phyloP scores from a whole-genome alignment of 345 rosid genomes.

The Populus nigra region DNA sequence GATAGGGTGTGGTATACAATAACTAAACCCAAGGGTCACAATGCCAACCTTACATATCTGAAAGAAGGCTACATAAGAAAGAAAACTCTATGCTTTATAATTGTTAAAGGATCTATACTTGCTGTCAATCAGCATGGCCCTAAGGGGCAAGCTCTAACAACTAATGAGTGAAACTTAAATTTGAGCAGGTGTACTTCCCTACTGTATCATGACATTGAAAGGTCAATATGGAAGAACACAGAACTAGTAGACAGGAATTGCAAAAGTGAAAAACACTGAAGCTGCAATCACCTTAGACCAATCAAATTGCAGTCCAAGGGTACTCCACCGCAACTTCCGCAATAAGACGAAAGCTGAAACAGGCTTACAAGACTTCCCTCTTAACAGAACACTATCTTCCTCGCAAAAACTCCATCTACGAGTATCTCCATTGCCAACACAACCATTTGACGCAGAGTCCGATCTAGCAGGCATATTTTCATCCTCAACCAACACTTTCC shows the following conservation, averaged over 20 bases:
- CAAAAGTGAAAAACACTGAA: not conserved
- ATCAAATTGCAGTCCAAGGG: conserved; percentile 87
- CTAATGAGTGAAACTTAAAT: not conserved
- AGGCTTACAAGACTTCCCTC: conserved; percentile 41
- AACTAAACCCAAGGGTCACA: not conserved
- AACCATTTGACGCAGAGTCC: conserved; percentile 30
- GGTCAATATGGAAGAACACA: not conserved
- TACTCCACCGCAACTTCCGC: conserved; percentile 90
- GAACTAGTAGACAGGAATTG: not conserved
- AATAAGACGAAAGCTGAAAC: conserved; percentile 49
- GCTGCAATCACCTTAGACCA: conserved; percentile 73
- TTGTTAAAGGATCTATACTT: not conserved
- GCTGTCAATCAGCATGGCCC: not conserved
- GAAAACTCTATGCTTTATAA: not conserved
- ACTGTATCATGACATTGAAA: not conserved
- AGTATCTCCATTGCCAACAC: conserved; percentile 25
- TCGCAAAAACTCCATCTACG: conserved; percentile 59
- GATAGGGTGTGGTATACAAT: not conserved
- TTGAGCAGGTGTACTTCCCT: not conserved
- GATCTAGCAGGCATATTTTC: conserved; percentile 14
- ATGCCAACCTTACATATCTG: not conserved
- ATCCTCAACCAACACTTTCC: conserved; percentile 54
- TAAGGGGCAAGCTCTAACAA: not conserved
- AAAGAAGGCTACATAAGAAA: not conserved
- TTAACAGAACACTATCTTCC: conserved; percentile 25